phyloP scores from a whole-genome alignment of 306 rosid species.

The Gastrolobium villosum region DNA sequence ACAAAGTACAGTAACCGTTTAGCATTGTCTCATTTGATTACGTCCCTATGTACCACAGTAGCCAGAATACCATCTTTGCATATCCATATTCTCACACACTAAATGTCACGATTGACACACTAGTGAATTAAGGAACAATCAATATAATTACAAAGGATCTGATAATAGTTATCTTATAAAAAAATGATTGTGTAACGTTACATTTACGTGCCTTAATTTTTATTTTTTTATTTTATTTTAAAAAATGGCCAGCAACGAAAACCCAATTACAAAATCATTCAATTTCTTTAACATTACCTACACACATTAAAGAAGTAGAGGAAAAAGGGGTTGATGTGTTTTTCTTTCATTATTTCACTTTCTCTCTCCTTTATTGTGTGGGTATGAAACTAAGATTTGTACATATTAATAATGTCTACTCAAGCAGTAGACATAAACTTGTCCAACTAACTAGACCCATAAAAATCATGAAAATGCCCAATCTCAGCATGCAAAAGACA shows the following conservation, averaged over 20 bases:
- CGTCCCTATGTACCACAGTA: neutral
- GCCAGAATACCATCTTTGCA: neutral
- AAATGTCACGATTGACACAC: neutral
- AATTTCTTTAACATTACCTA: too few species aligned
- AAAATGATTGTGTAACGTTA: too few species aligned
- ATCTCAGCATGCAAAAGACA: constrained; percentile 26
- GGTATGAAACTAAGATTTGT: constrained; percentile 35
- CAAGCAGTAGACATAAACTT: neutral
- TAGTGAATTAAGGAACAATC: constrained; percentile 1
- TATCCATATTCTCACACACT: constrained; percentile 1
- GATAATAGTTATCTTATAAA: too few species aligned
- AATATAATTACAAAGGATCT: constrained; percentile 9
- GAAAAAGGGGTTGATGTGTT: constrained; percentile 14
- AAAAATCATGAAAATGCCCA: constrained; percentile 35
- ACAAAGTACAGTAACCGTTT: neutral
- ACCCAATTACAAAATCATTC: too few species aligned
- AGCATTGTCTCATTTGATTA: neutral
- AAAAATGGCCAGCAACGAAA: too few species aligned
- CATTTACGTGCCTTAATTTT: too few species aligned
- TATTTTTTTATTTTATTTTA: too few species aligned
- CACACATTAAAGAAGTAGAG: too few species aligned
- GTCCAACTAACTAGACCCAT: constrained; percentile 9
- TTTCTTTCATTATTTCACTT: too few species aligned
- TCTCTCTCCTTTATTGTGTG: too few species aligned
- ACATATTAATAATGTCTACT: constrained; percentile 24